Percentiles rank a stretch among this genome's conserved stretches.
These are phyloP conservation scores for Fusarium bulbicola DNA, from an alignment of 2,329 filamentous ascomycete genomes.

Conservation along the genomic window DNA sequence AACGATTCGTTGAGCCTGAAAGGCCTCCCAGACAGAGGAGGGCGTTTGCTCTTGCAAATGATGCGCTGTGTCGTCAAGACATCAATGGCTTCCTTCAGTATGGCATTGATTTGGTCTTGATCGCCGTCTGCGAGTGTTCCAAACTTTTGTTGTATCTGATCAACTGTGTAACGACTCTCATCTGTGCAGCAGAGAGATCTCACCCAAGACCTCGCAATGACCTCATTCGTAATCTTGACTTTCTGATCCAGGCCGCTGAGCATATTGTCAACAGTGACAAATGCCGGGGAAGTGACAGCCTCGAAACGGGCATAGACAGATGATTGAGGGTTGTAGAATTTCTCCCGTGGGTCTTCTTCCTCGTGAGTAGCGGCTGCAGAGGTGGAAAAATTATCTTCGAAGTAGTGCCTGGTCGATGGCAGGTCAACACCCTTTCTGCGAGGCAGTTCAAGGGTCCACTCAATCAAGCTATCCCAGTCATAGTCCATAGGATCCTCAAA, in stretches of 20 bases:
- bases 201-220: constrained; percentile 66
- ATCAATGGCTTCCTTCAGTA: constrained; percentile 60
- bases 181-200: constrained; percentile 66
- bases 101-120: constrained; percentile 50
- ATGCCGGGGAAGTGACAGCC: constrained; percentile 59
- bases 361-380: constrained; percentile 49
- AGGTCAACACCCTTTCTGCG: constrained; percentile 57
- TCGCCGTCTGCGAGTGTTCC: constrained; percentile 56
- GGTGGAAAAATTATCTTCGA: constrained; percentile 54
- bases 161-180: constrained; percentile 57
- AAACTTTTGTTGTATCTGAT: constrained; percentile 61
- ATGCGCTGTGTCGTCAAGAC: constrained; percentile 62
- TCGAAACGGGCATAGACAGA: constrained; percentile 68
- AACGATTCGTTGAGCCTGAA: constrained; percentile 71
- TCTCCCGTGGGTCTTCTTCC: constrained; percentile 61
- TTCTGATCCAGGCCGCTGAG: not conserved
- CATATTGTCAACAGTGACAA: constrained; percentile 42
- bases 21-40: constrained; percentile 66
- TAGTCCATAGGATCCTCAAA: constrained; percentile 71
- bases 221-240: constrained; percentile 44
- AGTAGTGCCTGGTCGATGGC: constrained; percentile 55
- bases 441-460: constrained; percentile 70
- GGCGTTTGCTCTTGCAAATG: constrained; percentile 67
- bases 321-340: constrained; percentile 62
- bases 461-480: constrained; percentile 73